Evolutionary conservation across 768 basidiomycete genomes (phyloP).

Genomic region (Sarcomyxa edulis): DNA sequence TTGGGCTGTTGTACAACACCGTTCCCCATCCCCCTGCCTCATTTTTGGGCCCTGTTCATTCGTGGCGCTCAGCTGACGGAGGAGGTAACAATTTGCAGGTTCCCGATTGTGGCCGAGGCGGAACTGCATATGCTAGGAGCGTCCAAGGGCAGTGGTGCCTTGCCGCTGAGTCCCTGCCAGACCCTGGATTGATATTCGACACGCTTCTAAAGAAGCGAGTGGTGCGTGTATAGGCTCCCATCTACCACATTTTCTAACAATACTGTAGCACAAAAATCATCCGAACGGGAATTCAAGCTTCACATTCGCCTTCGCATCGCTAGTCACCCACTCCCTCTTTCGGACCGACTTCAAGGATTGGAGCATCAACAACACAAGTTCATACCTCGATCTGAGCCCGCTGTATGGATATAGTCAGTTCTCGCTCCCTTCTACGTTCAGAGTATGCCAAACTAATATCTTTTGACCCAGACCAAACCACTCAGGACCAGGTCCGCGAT

Average conservation of each 20-base stretch:
- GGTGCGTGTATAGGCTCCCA: constrained; percentile 28
- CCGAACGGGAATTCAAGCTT: constrained; percentile 55
- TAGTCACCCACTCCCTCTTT: constrained; percentile 60
- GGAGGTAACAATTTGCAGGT: constrained; percentile 39
- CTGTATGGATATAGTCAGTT: constrained; percentile 46
- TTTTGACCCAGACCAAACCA: constrained; percentile 24
- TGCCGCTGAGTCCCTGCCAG: constrained; percentile 41
- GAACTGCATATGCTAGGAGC: constrained; percentile 47
- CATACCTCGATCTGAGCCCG: constrained; percentile 52
- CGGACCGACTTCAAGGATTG: constrained; percentile 36
- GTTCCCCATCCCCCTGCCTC: constrained; percentile 46
- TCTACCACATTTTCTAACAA: constrained; percentile 19
- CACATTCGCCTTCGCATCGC: constrained; percentile 62
- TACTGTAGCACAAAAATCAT: constrained; percentile 32
- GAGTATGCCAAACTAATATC: constrained; percentile 1
- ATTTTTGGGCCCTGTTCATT: constrained; percentile 25
- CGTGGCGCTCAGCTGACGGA: constrained; percentile 45
- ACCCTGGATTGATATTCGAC: constrained; percentile 59
- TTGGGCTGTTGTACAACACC: constrained; percentile 50
- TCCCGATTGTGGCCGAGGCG: constrained; percentile 44
- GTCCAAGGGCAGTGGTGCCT: constrained; percentile 39
- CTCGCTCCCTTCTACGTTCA: neutral
- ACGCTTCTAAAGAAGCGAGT: constrained; percentile 39
- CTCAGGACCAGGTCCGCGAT: constrained; percentile 40
- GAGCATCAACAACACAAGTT: constrained; percentile 46